Base-by-base conservation (phyloP, 768 basidiomycete species). In the Plicaturopsis crispa region DNA sequence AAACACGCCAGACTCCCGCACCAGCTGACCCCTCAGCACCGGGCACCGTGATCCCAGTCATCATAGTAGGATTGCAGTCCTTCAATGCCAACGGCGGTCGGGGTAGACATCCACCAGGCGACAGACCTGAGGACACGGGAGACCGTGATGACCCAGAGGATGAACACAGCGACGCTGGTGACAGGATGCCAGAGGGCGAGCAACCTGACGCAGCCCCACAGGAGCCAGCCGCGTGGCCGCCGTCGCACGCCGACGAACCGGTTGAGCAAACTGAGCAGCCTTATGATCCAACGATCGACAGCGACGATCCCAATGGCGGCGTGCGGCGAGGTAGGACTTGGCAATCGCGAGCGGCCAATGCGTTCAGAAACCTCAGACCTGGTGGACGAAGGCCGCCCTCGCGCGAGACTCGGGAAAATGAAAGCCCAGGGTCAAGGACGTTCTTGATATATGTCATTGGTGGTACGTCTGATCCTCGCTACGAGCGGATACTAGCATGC, bases 361-460 rank as follows among this genome's bases (percentile, higher is more conserved):
- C 77, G 4, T 53, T 84, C 22, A 66, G 80, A 34, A 77, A 70
- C 49, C 51, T 81, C 46, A 57, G 73, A 19, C 61, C 69, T 33
- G 65, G 65, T 6, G 44, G 53, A 36, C 51, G 42, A 20, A 45
- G n/a, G n/a, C n/a, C n/a, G n/a, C n/a, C 32, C 26, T 37, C 50
- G 38, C 34, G 13, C 24, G 38, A 24, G 17, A 30, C 46, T 31
- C 31, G 45, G 36, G 41, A 46, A 26, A 44, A 11, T 28, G 55
- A 53, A 18, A 46, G 51, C 18, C 45, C 49, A 7, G 62, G 60
- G 13, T 78, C 78, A 32, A 62, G 87, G 46, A 91, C 87, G 13
- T 91, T 91, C 61, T 66, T 91, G 57, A 90, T 93, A 40, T 92
- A 89, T 61, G 89, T 93, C 43, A 86, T 89, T 54, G 85, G 86